Percentiles rank a stretch among this genome's conserved stretches.
Evolutionary conservation across 1,284 basidiomycete species (phyloP).

Genomic region (Sphagnurus paluster): DNA sequence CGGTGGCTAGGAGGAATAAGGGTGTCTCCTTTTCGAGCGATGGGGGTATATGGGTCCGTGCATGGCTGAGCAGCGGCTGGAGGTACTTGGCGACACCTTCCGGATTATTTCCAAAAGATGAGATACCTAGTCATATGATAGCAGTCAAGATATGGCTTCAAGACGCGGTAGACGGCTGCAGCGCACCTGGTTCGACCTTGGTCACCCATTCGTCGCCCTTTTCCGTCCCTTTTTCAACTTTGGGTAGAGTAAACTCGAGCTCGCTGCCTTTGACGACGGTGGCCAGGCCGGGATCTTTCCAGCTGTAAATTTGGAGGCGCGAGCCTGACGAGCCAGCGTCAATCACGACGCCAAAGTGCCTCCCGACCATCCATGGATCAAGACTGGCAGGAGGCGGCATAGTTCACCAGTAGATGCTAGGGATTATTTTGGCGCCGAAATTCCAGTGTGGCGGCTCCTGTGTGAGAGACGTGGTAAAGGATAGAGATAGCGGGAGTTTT

Average conservation of each 20-base stretch:
- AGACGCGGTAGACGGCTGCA: not conserved
- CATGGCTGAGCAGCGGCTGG: constrained; percentile 82
- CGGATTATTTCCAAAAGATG: constrained; percentile 74
- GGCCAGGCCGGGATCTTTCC: constrained; percentile 78
- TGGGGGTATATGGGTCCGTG: constrained; percentile 81
- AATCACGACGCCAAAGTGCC: constrained; percentile 93
- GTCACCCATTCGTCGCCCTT: constrained; percentile 83
- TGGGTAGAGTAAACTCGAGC: constrained; percentile 61
- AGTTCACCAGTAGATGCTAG: not conserved
- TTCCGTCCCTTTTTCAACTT: constrained; percentile 90
- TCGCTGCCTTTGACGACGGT: constrained; percentile 44
- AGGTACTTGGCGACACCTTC: constrained; percentile 77
- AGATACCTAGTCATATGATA: constrained; percentile 66
- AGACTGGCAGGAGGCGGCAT: constrained; percentile 75
- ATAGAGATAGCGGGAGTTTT: too few species aligned
- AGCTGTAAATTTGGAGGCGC: constrained; percentile 95
- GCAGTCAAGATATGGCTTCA: not conserved
- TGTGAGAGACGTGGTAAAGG: too few species aligned
- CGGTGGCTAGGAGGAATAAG: constrained; percentile 93
- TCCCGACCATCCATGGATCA: constrained; percentile 73
- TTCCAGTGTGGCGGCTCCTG: constrained; percentile 3
- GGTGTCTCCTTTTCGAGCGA: constrained; percentile 84
- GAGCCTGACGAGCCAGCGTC: constrained; percentile 98
- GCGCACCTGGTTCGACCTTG: constrained; percentile 92
- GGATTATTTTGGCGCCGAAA: not conserved